Conservation (phyloP, 75 land plant species). For the Pinus taeda region DNA sequence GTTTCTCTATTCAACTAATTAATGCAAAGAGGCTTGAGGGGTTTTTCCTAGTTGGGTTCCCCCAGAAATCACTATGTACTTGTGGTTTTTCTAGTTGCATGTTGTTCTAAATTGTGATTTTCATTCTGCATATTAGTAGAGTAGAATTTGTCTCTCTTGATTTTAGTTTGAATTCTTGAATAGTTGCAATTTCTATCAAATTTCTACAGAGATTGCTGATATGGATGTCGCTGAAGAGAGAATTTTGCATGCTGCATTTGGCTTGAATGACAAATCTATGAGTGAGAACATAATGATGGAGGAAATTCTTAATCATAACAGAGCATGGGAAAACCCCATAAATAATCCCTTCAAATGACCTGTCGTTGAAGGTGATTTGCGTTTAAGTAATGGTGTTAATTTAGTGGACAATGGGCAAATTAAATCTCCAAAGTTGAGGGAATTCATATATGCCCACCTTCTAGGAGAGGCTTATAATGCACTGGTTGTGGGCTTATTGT, state of each 20-base stretch:
- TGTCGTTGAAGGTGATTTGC: background rate
- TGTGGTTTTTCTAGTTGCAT: no score
- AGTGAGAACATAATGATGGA: constrained; percentile 2
- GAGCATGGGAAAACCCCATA: background rate
- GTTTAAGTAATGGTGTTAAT: background rate
- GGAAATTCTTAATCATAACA: background rate
- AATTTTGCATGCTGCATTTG: background rate
- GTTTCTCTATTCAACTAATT: no score
- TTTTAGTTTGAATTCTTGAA: no score
- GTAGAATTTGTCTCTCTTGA: no score
- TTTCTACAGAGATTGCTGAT: background rate
- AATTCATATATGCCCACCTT: constrained; percentile 4
- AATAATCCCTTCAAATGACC: background rate
- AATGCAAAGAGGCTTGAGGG: no score
- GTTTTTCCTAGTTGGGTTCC: no score
- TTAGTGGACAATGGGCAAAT: background rate
- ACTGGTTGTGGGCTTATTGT: no score
- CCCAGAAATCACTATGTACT: no score
- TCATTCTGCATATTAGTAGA: no score
- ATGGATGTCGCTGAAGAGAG: constrained; percentile 7
- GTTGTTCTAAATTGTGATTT: no score
- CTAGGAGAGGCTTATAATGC: background rate
- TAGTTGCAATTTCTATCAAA: no score
- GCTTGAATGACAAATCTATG: background rate
- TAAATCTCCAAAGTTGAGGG: background rate